Conservation (phyloP, 2,329 filamentous ascomycete genomes). For the Diaporthe sp. region DNA sequence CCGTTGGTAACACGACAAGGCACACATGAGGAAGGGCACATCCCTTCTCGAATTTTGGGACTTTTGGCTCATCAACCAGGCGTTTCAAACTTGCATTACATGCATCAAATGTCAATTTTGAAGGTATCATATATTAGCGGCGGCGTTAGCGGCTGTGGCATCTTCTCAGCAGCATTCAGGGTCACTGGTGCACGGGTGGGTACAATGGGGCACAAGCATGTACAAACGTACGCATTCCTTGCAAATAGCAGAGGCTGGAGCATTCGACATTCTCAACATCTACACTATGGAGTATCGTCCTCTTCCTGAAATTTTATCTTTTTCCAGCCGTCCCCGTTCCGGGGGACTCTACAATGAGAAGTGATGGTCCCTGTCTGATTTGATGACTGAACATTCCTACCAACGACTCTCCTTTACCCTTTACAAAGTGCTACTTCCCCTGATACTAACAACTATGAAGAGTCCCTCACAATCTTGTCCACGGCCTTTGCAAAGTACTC, state of each 20-base stretch:
- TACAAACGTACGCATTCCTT: slow-evolving; percentile 15
- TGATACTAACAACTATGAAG: slow-evolving; percentile 43
- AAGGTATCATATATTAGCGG: slow-evolving; percentile 15
- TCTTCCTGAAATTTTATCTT: background rate
- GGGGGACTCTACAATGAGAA: background rate
- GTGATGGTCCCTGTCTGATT: background rate
- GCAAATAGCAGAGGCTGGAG: background rate
- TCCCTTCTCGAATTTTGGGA: background rate
- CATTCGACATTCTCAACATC: slow-evolving; percentile 6
- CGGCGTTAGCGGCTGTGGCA: slow-evolving; percentile 22
- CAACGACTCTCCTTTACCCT: background rate
- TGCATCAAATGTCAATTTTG: slow-evolving; percentile 17
- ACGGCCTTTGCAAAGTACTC: slow-evolving; percentile 94
- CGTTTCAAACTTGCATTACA: background rate
- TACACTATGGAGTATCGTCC: background rate
- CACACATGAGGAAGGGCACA: background rate
- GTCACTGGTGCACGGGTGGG: background rate
- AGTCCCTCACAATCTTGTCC: slow-evolving; percentile 82
- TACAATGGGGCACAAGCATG: background rate
- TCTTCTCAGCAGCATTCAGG: slow-evolving; percentile 15
- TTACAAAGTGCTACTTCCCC: background rate
- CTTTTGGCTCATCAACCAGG: background rate
- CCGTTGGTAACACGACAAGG: slow-evolving; percentile 21
- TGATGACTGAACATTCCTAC: background rate
- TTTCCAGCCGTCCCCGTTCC: background rate